Base-by-base conservation (phyloP, 2,329 filamentous ascomycete species). In the Sclerotinia subarctica region DNA sequence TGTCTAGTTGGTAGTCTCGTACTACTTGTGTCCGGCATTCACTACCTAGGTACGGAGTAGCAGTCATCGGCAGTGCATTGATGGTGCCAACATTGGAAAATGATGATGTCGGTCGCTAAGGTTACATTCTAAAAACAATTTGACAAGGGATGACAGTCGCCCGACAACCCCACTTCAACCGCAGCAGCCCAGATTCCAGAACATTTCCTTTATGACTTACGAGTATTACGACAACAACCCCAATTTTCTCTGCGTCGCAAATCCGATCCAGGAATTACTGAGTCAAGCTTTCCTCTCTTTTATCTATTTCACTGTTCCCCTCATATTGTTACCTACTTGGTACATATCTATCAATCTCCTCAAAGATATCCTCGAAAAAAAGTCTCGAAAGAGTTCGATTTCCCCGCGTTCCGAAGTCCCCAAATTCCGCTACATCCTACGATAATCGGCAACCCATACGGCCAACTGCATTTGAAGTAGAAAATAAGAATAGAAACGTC, bases 361-460 rank as follows among this genome's bases (percentile, higher is more conserved):
- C 17, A 42, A 42, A 42, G 32, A 54, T 21, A 21, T 10, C 32
- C 53, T 56, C 21, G 32, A 59, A 59, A 57, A 38, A 67, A 35
- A 4, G 8, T n/a, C 53, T 56, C 21, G 32, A 59, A 59, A 57
- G 51, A 67, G 29, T 52, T 46, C 21, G 29, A 53, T 42, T 54
- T 53, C 56, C 64, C 65, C 47, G 65, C 65, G 49, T 63, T 35
- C 35, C 65, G 35, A 67, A 53, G 13, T 47, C 47, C 24, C 38
- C 54, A 53, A 65, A 49, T 21, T 66, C 13, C n/a, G 19, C 56
- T 26, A 42, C 32, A 10, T 60, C 17, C 29, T 51, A 60, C 64
- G 32, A 51, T 24, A 51, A 38, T 26, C 15, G 26, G 21, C 21
- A 62, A 51, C 29, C 21, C 15, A 49, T 26, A 51, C 46, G 29